These are phyloP conservation scores for Aquanectria penicillioides DNA, from an alignment of 2,329 filamentous ascomycete genomes.

Conservation along the genomic window DNA sequence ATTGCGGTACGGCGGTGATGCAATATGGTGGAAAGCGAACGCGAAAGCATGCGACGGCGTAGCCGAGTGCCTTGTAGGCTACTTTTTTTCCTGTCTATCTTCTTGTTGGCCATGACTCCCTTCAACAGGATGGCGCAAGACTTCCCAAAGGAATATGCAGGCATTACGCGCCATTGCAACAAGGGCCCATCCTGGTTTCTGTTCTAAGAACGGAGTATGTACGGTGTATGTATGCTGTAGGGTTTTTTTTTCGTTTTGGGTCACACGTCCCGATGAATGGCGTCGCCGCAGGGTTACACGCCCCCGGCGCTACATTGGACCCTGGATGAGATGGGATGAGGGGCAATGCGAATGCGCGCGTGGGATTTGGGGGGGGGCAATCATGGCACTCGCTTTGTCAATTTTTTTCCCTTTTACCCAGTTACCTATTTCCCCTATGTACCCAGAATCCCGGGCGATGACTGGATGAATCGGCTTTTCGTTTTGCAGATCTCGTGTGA, in stretches of 20 bases:
- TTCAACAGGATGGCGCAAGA: conserved; percentile 24
- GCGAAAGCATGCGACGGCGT: conserved; percentile 14
- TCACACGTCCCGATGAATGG: conserved; percentile 30
- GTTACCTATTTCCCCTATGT: conserved; percentile 2
- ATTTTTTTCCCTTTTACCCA: conserved; percentile 11
- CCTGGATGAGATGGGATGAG: conserved; percentile 22
- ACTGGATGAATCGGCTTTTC: not conserved
- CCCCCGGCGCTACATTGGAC: conserved; percentile 28
- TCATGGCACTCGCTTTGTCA: not conserved
- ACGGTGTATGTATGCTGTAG: conserved; percentile 6
- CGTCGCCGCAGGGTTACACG: conserved; percentile 28
- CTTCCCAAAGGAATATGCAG: conserved; percentile 14
- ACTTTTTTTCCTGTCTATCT: conserved; percentile 18
- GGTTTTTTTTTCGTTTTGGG: conserved; percentile 26
- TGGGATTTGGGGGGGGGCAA: conserved; percentile 14
- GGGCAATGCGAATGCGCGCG: conserved; percentile 8
- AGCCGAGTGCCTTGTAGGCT: conserved; percentile 31
- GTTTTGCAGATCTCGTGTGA: conserved; percentile 8
- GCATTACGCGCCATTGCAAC: conserved; percentile 9
- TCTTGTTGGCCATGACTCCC: not conserved
- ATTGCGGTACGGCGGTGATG: conserved; percentile 5
- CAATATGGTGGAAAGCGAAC: conserved; percentile 14
- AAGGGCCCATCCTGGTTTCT: conserved; percentile 11
- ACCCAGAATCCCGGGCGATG: not conserved
- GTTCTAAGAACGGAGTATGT: not conserved